A percentile compares a stretch with the other conserved stretches of the same genome.
Conservation (phyloP, 129 eudicot species). For the Daucus carota region DH1_v3.0 NC_030382.2:41360501-41361000, state of each 20-base stretch:
- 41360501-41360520: background rate
- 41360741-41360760: background rate
- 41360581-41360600: background rate
- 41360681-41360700: background rate
- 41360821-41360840: constrained; percentile 77
- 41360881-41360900: constrained; percentile 63
- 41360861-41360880: constrained; percentile 69
- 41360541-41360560: background rate
- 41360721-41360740: constrained; percentile 1
- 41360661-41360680: background rate
- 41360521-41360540: background rate
- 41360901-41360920: constrained; percentile 60
- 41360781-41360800: background rate
- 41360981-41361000: constrained; percentile 79
- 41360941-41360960: constrained; percentile 86
- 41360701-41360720: background rate
- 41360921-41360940: constrained; percentile 81
- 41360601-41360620: constrained; percentile 3
- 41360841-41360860: constrained; percentile 49
- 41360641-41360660: background rate
- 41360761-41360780: background rate
- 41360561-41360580: background rate
- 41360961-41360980: constrained; percentile 67
- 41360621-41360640: background rate
- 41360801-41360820: background rate